Percentiles rank a stretch among this genome's conserved stretches.
These are phyloP conservation scores for Boeremia lycopersici DNA, from an alignment of 2,329 filamentous ascomycete species.

Conservation along the genomic window DNA sequence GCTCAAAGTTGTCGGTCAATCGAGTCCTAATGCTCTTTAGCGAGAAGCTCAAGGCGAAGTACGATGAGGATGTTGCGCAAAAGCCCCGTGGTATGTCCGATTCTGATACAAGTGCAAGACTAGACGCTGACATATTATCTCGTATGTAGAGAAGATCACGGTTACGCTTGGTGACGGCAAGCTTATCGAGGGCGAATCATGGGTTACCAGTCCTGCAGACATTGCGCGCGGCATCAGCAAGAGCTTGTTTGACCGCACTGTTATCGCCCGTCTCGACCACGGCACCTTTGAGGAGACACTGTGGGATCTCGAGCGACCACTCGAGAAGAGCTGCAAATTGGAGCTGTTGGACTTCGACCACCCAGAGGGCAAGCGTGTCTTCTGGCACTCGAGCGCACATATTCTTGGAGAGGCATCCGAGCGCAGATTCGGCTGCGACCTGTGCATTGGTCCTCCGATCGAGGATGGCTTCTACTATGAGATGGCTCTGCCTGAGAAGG, in stretches of 20 bases:
- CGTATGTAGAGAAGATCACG: slow-evolving; percentile 65
- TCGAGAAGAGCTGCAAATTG: slow-evolving; percentile 86
- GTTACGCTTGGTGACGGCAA: slow-evolving; percentile 76
- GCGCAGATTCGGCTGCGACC: slow-evolving; percentile 84
- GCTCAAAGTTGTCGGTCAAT: too few species aligned
- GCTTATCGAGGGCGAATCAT: slow-evolving; percentile 76
- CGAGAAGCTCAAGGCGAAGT: slow-evolving; percentile 83
- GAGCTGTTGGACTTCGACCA: slow-evolving; percentile 84
- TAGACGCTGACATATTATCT: slow-evolving; percentile 21
- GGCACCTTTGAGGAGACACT: slow-evolving; percentile 73
- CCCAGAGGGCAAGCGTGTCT: slow-evolving; percentile 83
- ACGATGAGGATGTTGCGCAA: slow-evolving; percentile 74
- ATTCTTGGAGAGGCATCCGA: slow-evolving; percentile 95
- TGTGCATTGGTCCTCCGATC: slow-evolving; percentile 92
- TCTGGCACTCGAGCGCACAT: slow-evolving; percentile 97
- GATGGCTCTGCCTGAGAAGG: slow-evolving; percentile 81
- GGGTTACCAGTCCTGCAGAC: slow-evolving; percentile 86
- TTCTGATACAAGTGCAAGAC: background rate
- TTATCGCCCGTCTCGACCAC: slow-evolving; percentile 85
- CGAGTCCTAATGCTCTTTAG: slow-evolving; percentile 25
- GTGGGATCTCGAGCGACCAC: slow-evolving; percentile 90
- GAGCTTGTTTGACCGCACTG: slow-evolving; percentile 82
- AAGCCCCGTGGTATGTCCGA: slow-evolving; percentile 63
- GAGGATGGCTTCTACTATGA: slow-evolving; percentile 97
- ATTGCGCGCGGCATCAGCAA: slow-evolving; percentile 82